phyloP scores from a whole-genome alignment of 805 yeast species.

The Citeromyces matritensis region DNA sequence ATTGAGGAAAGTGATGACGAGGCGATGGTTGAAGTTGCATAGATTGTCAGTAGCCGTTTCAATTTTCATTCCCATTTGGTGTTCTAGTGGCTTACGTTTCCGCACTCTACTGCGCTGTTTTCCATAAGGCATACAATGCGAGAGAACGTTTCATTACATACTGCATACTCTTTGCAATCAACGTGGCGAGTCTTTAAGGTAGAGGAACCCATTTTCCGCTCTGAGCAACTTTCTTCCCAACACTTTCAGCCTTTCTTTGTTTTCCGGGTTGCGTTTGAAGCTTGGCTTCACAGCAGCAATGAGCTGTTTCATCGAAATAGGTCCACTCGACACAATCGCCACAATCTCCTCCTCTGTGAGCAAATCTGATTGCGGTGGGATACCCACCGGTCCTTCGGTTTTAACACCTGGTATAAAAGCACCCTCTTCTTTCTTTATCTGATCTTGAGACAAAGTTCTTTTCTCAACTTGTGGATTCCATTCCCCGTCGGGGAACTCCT shows the following conservation, averaged over 20 bases:
- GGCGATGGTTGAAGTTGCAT: conserved; percentile 36
- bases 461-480: conserved; percentile 61
- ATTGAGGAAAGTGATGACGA: conserved; percentile 32
- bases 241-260: conserved; percentile 40
- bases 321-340: conserved; percentile 38
- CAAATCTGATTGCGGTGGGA: conserved; percentile 12
- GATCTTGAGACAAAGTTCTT: conserved; percentile 11
- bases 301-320: conserved; percentile 37
- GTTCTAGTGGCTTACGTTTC: no score
- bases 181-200: conserved; percentile 5
- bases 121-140: conserved; percentile 2
- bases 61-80: not conserved
- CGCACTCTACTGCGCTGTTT: no score
- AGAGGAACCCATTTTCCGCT: conserved; percentile 13
- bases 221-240: conserved; percentile 13
- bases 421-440: conserved; percentile 11
- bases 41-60: no score
- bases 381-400: not conserved
- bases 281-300: conserved; percentile 45
- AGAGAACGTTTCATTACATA: not conserved
- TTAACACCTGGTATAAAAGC: conserved; percentile 1
- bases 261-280: conserved; percentile 47
- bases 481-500: conserved; percentile 61
- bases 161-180: not conserved
- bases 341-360: conserved; percentile 66